Evolutionary conservation across 306 rosid genomes (phyloP), one percentile per base, ranked within the genome.

Genomic region (Pueraria montana): DNA sequence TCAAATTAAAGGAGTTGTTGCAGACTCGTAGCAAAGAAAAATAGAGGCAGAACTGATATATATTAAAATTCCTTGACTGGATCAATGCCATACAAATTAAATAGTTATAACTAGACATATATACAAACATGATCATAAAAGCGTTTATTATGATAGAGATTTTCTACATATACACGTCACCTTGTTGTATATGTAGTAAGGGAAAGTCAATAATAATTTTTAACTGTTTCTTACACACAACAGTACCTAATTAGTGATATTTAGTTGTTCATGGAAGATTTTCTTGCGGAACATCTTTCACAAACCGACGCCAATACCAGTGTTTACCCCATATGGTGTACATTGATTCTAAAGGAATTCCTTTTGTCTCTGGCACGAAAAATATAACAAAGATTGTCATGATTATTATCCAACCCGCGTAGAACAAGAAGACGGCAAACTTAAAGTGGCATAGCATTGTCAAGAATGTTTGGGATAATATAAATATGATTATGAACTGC

Each of bases 281-380:
- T 26, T 72, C 59, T 58, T 50, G 84, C 9, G 8, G 12, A 23
- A 0, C 52, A 12, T 46, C 27, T 21, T 23, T 48, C 16, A 89
- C 91, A 63, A 84, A 94, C 13, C 92, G 84, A 6, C 79, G 55
- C 95, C 97, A 92, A 43, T 38, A 94, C 98, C 98, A 92, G 74
- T 94, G 98, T 62, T 67, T 86, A 23, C 76, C 89, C 95, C 97
- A 94, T 3, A 94, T 84, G 0, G 55, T 66, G n/a, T 84, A 46
- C 93, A 92, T 90, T 0, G 87, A 83, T 6, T 92, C 91, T 74
- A 94, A 20, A 0, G 91, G 91, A 64, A 94, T 84, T 8, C 94
- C 97, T 74, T 88, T 94, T 0, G 98, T 92, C 84, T 94, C 97
- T 13, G 95, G 98, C 78, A 94, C 72, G 81, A 94, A 91, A 13